These are phyloP conservation scores for Saraca asoca DNA, from an alignment of 331 rosid species.

Conservation along the genomic window DNA sequence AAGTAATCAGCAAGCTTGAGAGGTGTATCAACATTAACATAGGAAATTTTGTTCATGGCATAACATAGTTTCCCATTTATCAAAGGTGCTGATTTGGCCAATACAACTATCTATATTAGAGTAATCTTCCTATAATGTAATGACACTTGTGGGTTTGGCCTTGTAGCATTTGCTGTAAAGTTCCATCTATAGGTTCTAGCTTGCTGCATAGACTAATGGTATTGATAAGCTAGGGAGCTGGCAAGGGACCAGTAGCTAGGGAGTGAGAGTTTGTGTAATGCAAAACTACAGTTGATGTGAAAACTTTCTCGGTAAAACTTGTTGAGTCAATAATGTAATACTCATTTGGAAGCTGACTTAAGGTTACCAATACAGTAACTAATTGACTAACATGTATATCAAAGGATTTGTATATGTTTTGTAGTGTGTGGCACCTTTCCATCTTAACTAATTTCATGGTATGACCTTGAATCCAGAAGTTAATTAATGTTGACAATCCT, in stretches of 20 bases:
- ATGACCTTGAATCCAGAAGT: constrained; percentile 90
- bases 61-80: constrained; percentile 82
- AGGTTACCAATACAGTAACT: constrained; percentile 68
- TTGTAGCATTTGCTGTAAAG: constrained; percentile 93
- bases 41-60: constrained; percentile 79
- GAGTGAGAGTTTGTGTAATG: constrained; percentile 77
- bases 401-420: constrained; percentile 76
- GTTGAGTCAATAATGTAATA: constrained; percentile 88
- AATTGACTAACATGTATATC: constrained; percentile 97
- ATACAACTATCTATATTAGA: constrained; percentile 56
- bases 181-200: constrained; percentile 96
- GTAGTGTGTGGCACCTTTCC: constrained; percentile 89
- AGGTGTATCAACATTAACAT: constrained; percentile 79
- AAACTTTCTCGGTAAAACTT: constrained; percentile 61
- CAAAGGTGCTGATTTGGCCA: constrained; percentile 74
- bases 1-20: constrained; percentile 95
- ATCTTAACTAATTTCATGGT: constrained; percentile 73
- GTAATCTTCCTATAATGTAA: constrained; percentile 83
- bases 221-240: constrained; percentile 59
- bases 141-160: constrained; percentile 99
- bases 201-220: constrained; percentile 84
- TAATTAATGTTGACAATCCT: constrained; percentile 74
- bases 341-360: constrained; percentile 77
- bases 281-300: constrained; percentile 60
- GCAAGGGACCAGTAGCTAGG: constrained; percentile 67